Evolutionary conservation across 2,329 filamentous ascomycete species (phyloP).

Genomic region (Ampelomyces quisqualis): DNA sequence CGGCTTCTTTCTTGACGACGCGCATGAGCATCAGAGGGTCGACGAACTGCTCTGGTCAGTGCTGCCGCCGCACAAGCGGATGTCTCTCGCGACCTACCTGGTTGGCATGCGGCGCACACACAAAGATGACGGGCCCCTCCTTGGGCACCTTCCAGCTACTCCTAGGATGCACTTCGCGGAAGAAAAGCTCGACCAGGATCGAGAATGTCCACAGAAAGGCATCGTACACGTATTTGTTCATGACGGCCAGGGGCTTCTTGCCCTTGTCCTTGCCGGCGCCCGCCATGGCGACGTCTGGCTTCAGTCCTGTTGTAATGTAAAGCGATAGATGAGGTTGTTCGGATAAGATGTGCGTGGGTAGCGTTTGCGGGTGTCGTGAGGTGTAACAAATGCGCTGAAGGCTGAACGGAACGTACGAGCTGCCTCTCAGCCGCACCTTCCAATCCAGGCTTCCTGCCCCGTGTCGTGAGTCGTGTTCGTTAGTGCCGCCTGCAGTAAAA

Average conservation of each 20-base stretch:
- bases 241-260: conserved; percentile 48
- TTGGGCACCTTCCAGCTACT: conserved; percentile 93
- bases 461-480: neutral
- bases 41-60: conserved; percentile 67
- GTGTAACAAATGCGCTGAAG: neutral
- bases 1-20: conserved; percentile 80
- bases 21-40: conserved; percentile 93
- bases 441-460: neutral
- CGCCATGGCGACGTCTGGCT: conserved; percentile 13
- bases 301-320: conserved; percentile 1
- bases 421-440: neutral
- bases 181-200: conserved; percentile 92
- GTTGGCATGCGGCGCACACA: conserved; percentile 95
- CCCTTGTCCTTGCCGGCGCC: conserved; percentile 21
- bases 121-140: conserved; percentile 86
- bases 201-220: conserved; percentile 75
- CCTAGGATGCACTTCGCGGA: conserved; percentile 92
- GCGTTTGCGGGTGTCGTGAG: conserved; percentile 6
- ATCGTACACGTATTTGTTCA: conserved; percentile 76
- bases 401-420: neutral
- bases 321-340: conserved; percentile 8
- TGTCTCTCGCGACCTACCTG: conserved; percentile 23
- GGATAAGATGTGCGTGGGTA: conserved; percentile 8
- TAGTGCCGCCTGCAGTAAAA: neutral
- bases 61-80: neutral